Conservation (phyloP, 2,329 filamentous ascomycete species). For the Tetracladium maxilliforme region DNA sequence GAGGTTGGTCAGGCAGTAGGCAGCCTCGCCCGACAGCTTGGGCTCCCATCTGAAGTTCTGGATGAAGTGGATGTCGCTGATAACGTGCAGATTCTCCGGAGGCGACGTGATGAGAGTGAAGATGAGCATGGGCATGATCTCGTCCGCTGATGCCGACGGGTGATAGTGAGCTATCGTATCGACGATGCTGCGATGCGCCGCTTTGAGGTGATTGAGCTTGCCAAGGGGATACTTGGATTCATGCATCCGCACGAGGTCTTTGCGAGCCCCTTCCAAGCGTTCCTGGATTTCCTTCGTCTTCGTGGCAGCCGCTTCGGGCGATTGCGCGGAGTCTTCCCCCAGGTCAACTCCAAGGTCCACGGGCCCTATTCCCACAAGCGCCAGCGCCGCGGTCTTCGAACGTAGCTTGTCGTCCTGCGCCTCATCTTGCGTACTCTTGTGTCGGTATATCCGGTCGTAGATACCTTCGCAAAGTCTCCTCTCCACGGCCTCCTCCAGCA, state of each 20-base stretch:
- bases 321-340: constrained; percentile 36
- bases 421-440: constrained; percentile 84
- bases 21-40: constrained; percentile 84
- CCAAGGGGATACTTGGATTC: constrained; percentile 77
- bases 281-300: constrained; percentile 54
- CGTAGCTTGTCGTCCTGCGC: constrained; percentile 87
- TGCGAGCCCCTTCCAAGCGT: constrained; percentile 56
- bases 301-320: constrained; percentile 40
- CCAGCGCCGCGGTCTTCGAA: constrained; percentile 81
- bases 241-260: constrained; percentile 68
- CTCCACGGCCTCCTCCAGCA: constrained; percentile 85
- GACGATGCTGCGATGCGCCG: constrained; percentile 86
- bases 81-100: constrained; percentile 71
- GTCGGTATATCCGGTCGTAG: constrained; percentile 81
- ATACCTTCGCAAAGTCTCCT: constrained; percentile 71
- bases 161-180: constrained; percentile 61
- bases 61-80: constrained; percentile 92
- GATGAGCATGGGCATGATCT: constrained; percentile 92
- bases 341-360: constrained; percentile 72
- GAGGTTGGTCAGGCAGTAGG: constrained; percentile 91
- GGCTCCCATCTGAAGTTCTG: constrained; percentile 76
- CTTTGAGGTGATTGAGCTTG: constrained; percentile 78
- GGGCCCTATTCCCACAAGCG: constrained; percentile 81
- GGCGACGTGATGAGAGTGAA: constrained; percentile 88
- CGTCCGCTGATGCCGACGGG: constrained; percentile 80